Evolutionary conservation across 345 rosid genomes (phyloP).

Genomic region (Rhodomyrtus tomentosa): DNA sequence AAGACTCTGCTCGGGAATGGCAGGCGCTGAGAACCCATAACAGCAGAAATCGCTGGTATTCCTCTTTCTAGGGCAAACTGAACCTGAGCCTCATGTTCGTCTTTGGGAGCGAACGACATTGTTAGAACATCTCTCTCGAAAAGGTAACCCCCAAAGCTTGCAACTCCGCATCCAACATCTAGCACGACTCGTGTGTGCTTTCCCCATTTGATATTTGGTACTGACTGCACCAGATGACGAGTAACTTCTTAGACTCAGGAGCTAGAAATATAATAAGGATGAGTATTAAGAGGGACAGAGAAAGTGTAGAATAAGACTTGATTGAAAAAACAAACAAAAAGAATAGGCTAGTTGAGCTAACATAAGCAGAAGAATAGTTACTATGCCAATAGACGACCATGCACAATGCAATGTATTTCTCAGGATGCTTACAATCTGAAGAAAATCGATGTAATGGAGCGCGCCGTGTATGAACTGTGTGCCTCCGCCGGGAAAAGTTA

Average conservation of each 20-base stretch:
- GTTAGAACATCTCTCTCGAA: slow-evolving; percentile 83
- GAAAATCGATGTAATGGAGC: slow-evolving; percentile 66
- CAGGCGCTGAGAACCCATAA: slow-evolving; percentile 85
- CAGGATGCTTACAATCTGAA: slow-evolving; percentile 44
- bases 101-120: slow-evolving; percentile 96
- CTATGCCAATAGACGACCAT: not conserved
- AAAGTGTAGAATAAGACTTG: not conserved
- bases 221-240: slow-evolving; percentile 29
- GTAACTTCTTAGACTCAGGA: not conserved
- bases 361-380: not conserved
- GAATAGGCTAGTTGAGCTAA: not conserved
- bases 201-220: slow-evolving; percentile 72
- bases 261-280: not conserved
- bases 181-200: slow-evolving; percentile 57
- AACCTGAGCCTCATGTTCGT: slow-evolving; percentile 95
- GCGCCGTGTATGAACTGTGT: slow-evolving; percentile 98
- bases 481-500: slow-evolving; percentile 95
- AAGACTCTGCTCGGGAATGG: slow-evolving; percentile 89
- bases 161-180: slow-evolving; percentile 97
- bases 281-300: not conserved
- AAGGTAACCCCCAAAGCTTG: slow-evolving; percentile 83
- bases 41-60: slow-evolving; percentile 93
- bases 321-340: not conserved
- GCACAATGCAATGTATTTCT: not conserved
- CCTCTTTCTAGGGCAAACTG: slow-evolving; percentile 95